Evolutionary conservation across 23 red algal species (phyloP), one percentile per base, ranked within the genome.

Genomic region (Pyropia yezoensis): DNA sequence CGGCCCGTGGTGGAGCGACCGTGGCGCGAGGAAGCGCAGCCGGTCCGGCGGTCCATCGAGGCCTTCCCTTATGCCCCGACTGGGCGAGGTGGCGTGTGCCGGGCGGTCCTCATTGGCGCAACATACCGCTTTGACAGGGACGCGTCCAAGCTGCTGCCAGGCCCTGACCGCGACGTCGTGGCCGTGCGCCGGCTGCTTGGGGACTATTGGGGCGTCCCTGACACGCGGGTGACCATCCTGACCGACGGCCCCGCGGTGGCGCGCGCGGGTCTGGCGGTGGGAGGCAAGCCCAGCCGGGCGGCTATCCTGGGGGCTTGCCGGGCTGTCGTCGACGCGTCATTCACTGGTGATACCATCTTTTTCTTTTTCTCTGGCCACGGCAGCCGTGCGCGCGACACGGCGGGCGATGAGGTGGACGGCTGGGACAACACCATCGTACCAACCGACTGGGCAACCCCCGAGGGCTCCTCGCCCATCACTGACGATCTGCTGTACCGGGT

Each of bases 361-460:
- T 87, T 87, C 58, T 71, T 66, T 13, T 87, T 87, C 26, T 87
- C 82, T 13, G 82, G 82, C 27, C 82, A 87, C 33, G 82, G 82
- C 65, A 28, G 45, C 8, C 82, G 75, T 29, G 73, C 75, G 8
- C 20, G 60, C 15, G 82, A 87, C 26, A 77, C 62, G 50, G 67
- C 30, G 53, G 82, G 82, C 11, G 82, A 87, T 17, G 82, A 87
- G 54, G 76, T 65, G n/a, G 82, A 87, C 39, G 82, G 82, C 50
- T 87, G 67, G 52, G 82, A 87, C 27, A 70, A 87, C 50, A 87
- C 82, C 0, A 67, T 87, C 0, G 28, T 87, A 7, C 72, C 82
- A 7, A 70, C 75, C 2, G 82, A 87, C 49, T 77, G 70, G 18
- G 39, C 3, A 1, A 47, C 39, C 7, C 6, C 9, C 57, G 71